These are phyloP conservation scores for Dicorynia guianensis DNA, from an alignment of 306 rosid genomes.

Conservation along the genomic window DNA sequence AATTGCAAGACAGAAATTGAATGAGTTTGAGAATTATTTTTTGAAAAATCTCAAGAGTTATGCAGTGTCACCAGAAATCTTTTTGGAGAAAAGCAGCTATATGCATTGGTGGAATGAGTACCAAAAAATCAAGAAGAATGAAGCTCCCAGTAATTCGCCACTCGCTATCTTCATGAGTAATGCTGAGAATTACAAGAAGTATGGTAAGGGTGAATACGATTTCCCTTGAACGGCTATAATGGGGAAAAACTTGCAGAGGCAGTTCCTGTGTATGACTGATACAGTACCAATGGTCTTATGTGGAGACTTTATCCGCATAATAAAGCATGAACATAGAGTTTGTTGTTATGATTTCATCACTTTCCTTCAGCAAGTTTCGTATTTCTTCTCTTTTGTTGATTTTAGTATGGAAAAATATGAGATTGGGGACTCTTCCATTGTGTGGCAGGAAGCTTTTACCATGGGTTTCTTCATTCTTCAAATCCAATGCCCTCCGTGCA, in stretches of 20 bases:
- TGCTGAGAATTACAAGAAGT: neutral
- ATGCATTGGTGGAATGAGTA: conserved; percentile 72
- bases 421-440: neutral
- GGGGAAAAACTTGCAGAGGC: too few relatives aligned
- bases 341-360: neutral
- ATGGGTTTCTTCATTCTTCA: neutral
- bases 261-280: too few relatives aligned
- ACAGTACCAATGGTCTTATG: too few relatives aligned
- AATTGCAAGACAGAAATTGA: conserved; percentile 25
- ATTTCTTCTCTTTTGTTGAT: neutral
- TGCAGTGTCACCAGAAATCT: conserved; percentile 72
- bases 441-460: neutral
- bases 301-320: too few relatives aligned
- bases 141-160: neutral
- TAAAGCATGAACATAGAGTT: too few relatives aligned
- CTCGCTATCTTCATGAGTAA: conserved; percentile 51
- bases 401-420: neutral
- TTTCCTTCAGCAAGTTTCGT: neutral
- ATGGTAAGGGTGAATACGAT: conserved; percentile 39
- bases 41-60: conserved; percentile 42
- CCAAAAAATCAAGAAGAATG: conserved; percentile 9
- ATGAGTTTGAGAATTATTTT: conserved; percentile 56
- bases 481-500: neutral
- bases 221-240: conserved; percentile 28
- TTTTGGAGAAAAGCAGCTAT: conserved; percentile 59